Percentiles rank a stretch among this genome's conserved stretches.
Evolutionary conservation across 2,329 filamentous ascomycete genomes (phyloP).

Genomic region (Fusarium secorum): DNA sequence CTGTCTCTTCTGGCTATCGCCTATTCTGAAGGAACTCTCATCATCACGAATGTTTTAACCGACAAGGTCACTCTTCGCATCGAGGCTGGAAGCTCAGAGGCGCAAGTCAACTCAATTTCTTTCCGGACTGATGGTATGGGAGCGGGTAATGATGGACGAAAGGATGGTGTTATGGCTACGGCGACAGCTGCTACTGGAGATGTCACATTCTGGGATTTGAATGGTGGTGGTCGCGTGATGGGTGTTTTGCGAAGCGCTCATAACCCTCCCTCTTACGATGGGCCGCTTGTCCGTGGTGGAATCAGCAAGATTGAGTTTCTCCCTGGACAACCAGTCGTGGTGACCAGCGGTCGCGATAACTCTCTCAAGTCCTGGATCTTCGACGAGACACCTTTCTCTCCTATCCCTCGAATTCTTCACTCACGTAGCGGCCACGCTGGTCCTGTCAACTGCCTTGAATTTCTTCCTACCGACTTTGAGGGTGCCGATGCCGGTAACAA

Average conservation of each 20-base stretch:
- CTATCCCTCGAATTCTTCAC: constrained; percentile 85
- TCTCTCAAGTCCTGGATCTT: constrained; percentile 97
- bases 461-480: constrained; percentile 88
- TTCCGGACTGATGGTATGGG: constrained; percentile 91
- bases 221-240: constrained; percentile 84
- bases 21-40: constrained; percentile 79
- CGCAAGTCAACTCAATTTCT: constrained; percentile 80
- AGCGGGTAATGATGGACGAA: constrained; percentile 84
- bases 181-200: constrained; percentile 81
- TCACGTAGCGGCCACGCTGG: constrained; percentile 87
- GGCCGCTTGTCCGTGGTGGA: constrained; percentile 71
- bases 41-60: constrained; percentile 81
- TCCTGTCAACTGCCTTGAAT: constrained; percentile 81
- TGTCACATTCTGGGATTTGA: constrained; percentile 95
- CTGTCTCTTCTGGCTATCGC: constrained; percentile 88
- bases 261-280: constrained; percentile 70
- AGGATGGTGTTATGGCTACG: constrained; percentile 93
- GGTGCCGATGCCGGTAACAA: constrained; percentile 89
- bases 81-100: constrained; percentile 69
- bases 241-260: constrained; percentile 89
- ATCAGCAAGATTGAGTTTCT: constrained; percentile 91
- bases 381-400: constrained; percentile 88
- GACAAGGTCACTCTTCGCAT: constrained; percentile 77
- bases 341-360: constrained; percentile 93
- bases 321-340: constrained; percentile 83